Evolutionary conservation across 805 yeast species (phyloP).

Genomic region (Cyberlindnera euphorbiiphila): DNA sequence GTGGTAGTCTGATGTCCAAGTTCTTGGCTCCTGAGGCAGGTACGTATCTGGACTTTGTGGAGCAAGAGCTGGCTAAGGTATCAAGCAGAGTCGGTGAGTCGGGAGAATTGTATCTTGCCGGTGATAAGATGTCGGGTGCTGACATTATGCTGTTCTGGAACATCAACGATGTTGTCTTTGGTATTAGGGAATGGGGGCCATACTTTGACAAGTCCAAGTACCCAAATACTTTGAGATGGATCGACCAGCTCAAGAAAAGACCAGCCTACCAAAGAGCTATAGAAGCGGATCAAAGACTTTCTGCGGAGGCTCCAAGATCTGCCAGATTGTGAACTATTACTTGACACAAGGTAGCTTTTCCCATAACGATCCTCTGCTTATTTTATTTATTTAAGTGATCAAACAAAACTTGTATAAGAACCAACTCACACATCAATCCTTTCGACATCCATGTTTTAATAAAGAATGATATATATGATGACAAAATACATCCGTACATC

Average conservation of each 20-base stretch:
- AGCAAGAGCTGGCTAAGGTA: conserved; percentile 19
- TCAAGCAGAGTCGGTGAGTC: conserved; percentile 1
- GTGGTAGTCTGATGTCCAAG: conserved; percentile 30
- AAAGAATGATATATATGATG: no score
- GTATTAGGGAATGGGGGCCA: conserved; percentile 9
- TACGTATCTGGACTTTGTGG: conserved; percentile 38
- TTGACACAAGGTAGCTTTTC: no score
- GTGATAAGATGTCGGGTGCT: conserved; percentile 45
- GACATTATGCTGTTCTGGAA: conserved; percentile 48
- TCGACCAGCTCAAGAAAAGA: conserved; percentile 2
- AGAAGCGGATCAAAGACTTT: not conserved
- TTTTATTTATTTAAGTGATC: no score
- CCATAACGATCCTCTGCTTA: no score
- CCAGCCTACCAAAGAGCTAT: conserved; percentile 6
- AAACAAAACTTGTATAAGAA: no score
- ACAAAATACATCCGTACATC: no score
- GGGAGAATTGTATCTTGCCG: conserved; percentile 39
- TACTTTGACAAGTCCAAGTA: conserved; percentile 1
- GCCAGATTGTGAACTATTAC: no score
- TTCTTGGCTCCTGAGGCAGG: conserved; percentile 39
- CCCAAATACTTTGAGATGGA: conserved; percentile 1
- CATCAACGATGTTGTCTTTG: conserved; percentile 27
- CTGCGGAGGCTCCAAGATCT: no score
- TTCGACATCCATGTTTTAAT: no score
- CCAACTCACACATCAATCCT: no score